Conservation (phyloP, 2,329 filamentous ascomycete genomes). For the Aaosphaeria arxii region DNA sequence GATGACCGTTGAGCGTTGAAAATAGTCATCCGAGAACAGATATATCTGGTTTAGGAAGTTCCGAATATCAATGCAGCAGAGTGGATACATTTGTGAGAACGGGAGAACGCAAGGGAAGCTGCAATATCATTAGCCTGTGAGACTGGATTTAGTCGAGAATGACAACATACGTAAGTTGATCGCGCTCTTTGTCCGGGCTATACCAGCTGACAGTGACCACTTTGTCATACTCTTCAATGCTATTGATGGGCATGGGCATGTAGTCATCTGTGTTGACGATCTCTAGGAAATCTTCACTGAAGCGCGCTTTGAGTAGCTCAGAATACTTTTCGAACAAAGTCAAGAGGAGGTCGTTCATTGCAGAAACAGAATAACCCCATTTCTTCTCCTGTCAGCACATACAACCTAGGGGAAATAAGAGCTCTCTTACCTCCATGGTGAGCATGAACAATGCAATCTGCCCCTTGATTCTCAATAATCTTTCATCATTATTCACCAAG, state of each 20-base stretch:
- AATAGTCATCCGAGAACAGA: slow-evolving; percentile 95
- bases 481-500: slow-evolving; percentile 82
- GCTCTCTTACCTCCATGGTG: slow-evolving; percentile 78
- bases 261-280: slow-evolving; percentile 92
- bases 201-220: slow-evolving; percentile 98
- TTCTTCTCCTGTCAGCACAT: slow-evolving; percentile 50
- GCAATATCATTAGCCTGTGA: slow-evolving; percentile 13
- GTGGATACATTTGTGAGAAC: slow-evolving; percentile 98
- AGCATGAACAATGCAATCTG: slow-evolving; percentile 93
- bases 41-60: slow-evolving; percentile 99
- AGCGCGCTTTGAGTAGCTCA: slow-evolving; percentile 82
- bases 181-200: slow-evolving; percentile 71
- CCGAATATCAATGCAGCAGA: slow-evolving; percentile 96
- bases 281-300: slow-evolving; percentile 95
- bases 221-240: slow-evolving; percentile 87
- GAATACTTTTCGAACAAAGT: slow-evolving; percentile 92
- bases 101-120: slow-evolving; percentile 94
- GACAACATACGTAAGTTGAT: slow-evolving; percentile 67
- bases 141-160: slow-evolving; percentile 5
- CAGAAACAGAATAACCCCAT: slow-evolving; percentile 82
- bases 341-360: slow-evolving; percentile 82
- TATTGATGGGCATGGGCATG: slow-evolving; percentile 98
- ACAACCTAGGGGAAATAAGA: neutral
- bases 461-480: slow-evolving; percentile 90
- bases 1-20: slow-evolving; percentile 84